These are phyloP conservation scores for Eucalyptus polybractea DNA, from an alignment of 345 rosid species.

Conservation along the genomic window DNA sequence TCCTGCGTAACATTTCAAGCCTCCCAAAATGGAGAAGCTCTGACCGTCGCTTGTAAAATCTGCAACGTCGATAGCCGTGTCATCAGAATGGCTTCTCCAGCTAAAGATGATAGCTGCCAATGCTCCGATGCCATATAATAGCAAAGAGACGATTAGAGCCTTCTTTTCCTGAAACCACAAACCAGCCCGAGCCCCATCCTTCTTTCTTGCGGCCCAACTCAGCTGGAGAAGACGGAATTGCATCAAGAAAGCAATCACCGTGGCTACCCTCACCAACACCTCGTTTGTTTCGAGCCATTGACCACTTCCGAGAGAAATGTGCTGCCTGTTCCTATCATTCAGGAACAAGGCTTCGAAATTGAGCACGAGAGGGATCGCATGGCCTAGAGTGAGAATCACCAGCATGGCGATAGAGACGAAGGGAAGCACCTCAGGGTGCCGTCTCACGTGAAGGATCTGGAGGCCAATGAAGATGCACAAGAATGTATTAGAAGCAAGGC, in stretches of 20 bases:
- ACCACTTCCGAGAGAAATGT: conserved; percentile 8
- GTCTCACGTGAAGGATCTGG: conserved; percentile 25
- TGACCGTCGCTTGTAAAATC: background rate
- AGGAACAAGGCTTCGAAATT: conserved; percentile 28
- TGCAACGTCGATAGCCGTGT: background rate
- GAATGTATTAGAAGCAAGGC: conserved; percentile 28
- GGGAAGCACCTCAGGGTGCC: conserved; percentile 18
- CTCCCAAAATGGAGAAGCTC: conserved; percentile 2
- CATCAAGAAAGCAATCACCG: conserved; percentile 32
- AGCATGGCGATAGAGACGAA: conserved; percentile 35
- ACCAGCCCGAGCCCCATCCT: background rate
- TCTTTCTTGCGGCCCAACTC: conserved; percentile 13
- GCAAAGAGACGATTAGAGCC: conserved; percentile 7
- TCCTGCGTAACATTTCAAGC: conserved; percentile 26
- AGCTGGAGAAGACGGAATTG: conserved; percentile 34
- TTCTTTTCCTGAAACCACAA: conserved; percentile 33
- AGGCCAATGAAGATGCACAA: conserved; percentile 20
- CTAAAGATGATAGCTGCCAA: conserved; percentile 7
- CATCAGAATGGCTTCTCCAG: background rate
- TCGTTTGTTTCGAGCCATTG: conserved; percentile 26
- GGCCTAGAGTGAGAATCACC: conserved; percentile 21
- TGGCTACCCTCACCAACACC: conserved; percentile 27
- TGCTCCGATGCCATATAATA: conserved; percentile 22
- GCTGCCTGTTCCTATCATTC: background rate
- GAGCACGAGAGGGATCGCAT: conserved; percentile 21